Base-by-base conservation (phyloP, 768 basidiomycete species). In the Suillus tomentosus region DNA sequence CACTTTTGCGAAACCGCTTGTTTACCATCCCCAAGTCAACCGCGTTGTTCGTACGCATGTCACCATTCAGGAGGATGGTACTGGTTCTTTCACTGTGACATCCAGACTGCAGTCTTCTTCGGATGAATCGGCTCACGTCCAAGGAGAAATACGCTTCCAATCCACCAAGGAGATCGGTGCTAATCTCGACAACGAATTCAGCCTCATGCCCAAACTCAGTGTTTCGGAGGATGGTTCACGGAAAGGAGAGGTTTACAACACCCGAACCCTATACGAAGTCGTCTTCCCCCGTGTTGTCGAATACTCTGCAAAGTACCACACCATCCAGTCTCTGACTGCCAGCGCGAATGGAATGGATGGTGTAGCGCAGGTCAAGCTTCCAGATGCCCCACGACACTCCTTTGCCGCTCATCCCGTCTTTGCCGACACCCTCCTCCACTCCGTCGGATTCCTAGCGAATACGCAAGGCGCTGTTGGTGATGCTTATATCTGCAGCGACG, bases 391-490 rank as follows among this genome's bases (percentile, higher is more conserved):
- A 19, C 72, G 77, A 34, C 65, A 69, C 34, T 66, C 72, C 14
- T 84, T 81, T 65, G 76, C 79, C 11, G 74, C 78, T 3, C 81
- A 87, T 65, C 84, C 86, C 6, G 71, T 89, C 31, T 89, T 91
- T 74, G 76, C 84, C 63, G 90, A 92, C 66, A 85, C 87, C 0
- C 76, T 92, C 37, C 76, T 91, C 37, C 91, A 92, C 64, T 80
- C 84, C 43, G 85, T 89, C 0, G 91, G 91, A 3, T 90, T 92
- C 73, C 76, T 91, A 40, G 81, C 85, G 31, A 92, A 92, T 72
- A 71, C 85, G 69, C 82, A 80, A 47, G 84, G 81, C 9, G 73
- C 76, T 11, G 61, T 77, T 31, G 76, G 83, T 34, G 83, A 89
- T 61, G 87, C 82, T 1, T 88, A 84, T 71, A 87, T 92, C 61